Evolutionary conservation across 2,329 filamentous ascomycete genomes (phyloP).

Genomic region (Orbilia oligospora): DNA sequence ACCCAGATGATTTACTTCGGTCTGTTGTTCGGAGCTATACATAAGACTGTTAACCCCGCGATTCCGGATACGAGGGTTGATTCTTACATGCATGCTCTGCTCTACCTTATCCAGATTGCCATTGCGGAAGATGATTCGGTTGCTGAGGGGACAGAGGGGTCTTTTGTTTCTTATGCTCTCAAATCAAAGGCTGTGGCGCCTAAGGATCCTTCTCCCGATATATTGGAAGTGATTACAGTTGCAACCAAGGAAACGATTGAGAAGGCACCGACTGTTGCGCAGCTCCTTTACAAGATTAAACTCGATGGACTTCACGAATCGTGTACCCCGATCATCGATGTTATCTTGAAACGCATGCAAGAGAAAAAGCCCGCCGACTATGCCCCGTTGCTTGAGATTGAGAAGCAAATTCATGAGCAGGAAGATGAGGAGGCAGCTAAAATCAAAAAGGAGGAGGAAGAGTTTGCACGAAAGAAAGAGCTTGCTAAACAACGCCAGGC

Average conservation of each 20-base stretch:
- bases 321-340: constrained; percentile 82
- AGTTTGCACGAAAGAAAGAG: constrained; percentile 87
- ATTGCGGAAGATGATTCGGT: constrained; percentile 80
- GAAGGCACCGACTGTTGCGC: constrained; percentile 75
- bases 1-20: constrained; percentile 91
- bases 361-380: constrained; percentile 84
- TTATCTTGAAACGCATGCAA: constrained; percentile 87
- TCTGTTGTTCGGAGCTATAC: constrained; percentile 82
- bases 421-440: constrained; percentile 80
- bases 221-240: constrained; percentile 14
- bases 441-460: constrained; percentile 78
- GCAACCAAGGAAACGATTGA: constrained; percentile 71
- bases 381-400: constrained; percentile 75
- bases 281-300: constrained; percentile 69
- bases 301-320: constrained; percentile 84
- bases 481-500: constrained; percentile 91
- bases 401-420: constrained; percentile 75
- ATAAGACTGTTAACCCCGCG: constrained; percentile 77
- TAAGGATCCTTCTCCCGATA: constrained; percentile 15
- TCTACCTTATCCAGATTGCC: constrained; percentile 89
- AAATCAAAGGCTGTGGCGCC: constrained; percentile 27
- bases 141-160: constrained; percentile 73
- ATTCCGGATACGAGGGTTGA: constrained; percentile 88
- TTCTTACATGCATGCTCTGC: constrained; percentile 88
- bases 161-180: constrained; percentile 81